phyloP scores from a whole-genome alignment of 352 stramenopile genomes.

The Paralagenidium karlingii region DNA sequence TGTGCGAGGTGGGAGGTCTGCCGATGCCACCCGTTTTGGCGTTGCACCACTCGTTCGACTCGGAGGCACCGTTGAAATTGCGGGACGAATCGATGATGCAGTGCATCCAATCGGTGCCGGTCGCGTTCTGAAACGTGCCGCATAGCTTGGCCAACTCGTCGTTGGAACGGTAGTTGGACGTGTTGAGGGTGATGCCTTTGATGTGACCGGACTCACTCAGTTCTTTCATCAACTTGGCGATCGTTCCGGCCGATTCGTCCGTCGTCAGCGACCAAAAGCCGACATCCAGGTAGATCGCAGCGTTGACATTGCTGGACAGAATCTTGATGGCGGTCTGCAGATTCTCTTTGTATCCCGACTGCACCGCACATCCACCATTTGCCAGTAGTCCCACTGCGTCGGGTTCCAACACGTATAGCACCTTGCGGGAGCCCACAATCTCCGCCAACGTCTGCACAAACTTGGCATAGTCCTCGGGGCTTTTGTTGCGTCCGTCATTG shows the following conservation, averaged over 20 bases:
- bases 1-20: conserved; percentile 26
- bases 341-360: conserved; percentile 31
- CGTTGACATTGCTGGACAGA: conserved; percentile 34
- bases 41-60: conserved; percentile 56
- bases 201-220: conserved; percentile 11
- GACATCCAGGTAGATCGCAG: conserved; percentile 47
- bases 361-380: conserved; percentile 22
- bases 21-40: conserved; percentile 40
- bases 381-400: conserved; percentile 39
- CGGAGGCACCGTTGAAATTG: conserved; percentile 24
- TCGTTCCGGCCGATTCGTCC: conserved; percentile 7
- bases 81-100: conserved; percentile 57
- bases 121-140: conserved; percentile 26
- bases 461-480: conserved; percentile 20
- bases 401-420: conserved; percentile 59
- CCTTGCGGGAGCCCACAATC: conserved; percentile 28
- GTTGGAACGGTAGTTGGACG: conserved; percentile 57
- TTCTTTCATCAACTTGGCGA: conserved; percentile 24
- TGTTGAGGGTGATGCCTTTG: conserved; percentile 63
- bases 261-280: conserved; percentile 39
- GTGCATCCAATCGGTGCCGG: conserved; percentile 5
- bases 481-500: conserved; percentile 20
- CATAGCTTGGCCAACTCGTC: conserved; percentile 29
- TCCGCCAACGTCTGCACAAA: conserved; percentile 28
- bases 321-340: conserved; percentile 21